A percentile compares a stretch with the other conserved stretches of the same genome.
These are phyloP conservation scores for Tylopilus sp. DNA, from an alignment of 1,284 basidiomycete species.

Conservation along the genomic window DNA sequence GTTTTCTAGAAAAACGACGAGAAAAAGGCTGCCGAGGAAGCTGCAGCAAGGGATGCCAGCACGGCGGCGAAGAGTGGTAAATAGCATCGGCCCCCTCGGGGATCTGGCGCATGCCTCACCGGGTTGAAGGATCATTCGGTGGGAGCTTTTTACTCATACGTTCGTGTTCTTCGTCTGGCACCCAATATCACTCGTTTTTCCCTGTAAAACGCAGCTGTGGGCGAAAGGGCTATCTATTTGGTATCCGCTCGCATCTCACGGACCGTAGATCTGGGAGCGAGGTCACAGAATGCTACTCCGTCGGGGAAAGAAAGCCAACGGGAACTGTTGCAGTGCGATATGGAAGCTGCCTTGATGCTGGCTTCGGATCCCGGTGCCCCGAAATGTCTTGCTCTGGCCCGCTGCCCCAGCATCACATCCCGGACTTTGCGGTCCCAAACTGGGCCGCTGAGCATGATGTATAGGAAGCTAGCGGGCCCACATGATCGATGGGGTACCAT, in stretches of 20 bases:
- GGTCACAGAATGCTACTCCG: constrained; percentile 11
- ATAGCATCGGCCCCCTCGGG: constrained; percentile 34
- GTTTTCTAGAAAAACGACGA: constrained; percentile 58
- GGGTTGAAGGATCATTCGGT: constrained; percentile 14
- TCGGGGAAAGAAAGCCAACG: constrained; percentile 9
- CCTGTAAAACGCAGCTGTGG: neutral
- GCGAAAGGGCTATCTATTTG: constrained; percentile 2
- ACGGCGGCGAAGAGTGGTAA: constrained; percentile 35
- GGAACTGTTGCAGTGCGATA: constrained; percentile 10
- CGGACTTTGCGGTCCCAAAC: constrained; percentile 27
- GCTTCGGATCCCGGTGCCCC: constrained; percentile 11
- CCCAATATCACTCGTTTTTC: constrained; percentile 17
- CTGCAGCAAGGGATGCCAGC: constrained; percentile 21
- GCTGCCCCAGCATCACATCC: constrained; percentile 22
- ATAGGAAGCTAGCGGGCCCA: constrained; percentile 23
- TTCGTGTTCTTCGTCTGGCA: constrained; percentile 6
- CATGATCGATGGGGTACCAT: constrained; percentile 19
- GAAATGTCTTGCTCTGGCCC: constrained; percentile 11
- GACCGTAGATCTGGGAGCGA: constrained; percentile 23
- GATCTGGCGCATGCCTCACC: constrained; percentile 10
- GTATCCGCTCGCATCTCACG: constrained; percentile 20
- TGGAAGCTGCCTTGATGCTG: constrained; percentile 8
- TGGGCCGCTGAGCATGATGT: constrained; percentile 6
- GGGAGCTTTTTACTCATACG: constrained; percentile 12
- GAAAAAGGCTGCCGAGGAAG: constrained; percentile 41